Percentiles rank a stretch among this genome's conserved stretches.
Evolutionary conservation across 1,139 yeast genomes (phyloP).

Genomic region (Saccharomyces pastorianus): DNA sequence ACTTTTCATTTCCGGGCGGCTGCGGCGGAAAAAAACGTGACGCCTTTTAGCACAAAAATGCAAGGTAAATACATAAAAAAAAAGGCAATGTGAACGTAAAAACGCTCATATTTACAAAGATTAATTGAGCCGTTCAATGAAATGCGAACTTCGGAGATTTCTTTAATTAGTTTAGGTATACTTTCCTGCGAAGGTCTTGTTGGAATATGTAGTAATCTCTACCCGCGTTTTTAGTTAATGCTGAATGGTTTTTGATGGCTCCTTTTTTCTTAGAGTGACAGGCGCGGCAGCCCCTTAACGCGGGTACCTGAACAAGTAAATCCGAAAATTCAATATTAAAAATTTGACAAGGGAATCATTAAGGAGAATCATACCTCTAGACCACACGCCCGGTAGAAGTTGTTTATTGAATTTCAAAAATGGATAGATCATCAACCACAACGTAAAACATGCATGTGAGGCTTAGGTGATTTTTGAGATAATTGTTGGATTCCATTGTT

Average conservation of each 20-base stretch:
- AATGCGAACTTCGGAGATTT: background rate
- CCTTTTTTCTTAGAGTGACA: background rate
- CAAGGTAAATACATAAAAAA: background rate
- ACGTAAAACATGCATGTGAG: no score
- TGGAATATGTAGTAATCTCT: background rate
- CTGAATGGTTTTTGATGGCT: background rate
- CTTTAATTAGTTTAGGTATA: background rate
- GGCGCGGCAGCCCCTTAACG: background rate
- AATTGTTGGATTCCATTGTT: no score
- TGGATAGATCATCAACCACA: no score
- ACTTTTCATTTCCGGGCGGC: background rate
- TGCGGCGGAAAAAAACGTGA: background rate
- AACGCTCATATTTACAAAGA: background rate
- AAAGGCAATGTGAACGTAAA: background rate
- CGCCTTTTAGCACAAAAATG: background rate
- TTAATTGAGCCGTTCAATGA: background rate
- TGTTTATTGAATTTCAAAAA: background rate
- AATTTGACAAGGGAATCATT: background rate
- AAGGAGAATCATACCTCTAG: conserved; percentile 36
- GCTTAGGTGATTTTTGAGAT: no score
- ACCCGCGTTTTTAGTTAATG: background rate
- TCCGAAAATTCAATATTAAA: background rate
- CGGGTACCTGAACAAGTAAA: background rate
- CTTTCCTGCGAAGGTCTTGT: background rate
- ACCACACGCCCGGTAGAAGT: conserved; percentile 30